Percentiles rank a stretch among this genome's conserved stretches.
phyloP scores from a whole-genome alignment of 2,329 filamentous ascomycete species.

The Alternaria sp. region DNA sequence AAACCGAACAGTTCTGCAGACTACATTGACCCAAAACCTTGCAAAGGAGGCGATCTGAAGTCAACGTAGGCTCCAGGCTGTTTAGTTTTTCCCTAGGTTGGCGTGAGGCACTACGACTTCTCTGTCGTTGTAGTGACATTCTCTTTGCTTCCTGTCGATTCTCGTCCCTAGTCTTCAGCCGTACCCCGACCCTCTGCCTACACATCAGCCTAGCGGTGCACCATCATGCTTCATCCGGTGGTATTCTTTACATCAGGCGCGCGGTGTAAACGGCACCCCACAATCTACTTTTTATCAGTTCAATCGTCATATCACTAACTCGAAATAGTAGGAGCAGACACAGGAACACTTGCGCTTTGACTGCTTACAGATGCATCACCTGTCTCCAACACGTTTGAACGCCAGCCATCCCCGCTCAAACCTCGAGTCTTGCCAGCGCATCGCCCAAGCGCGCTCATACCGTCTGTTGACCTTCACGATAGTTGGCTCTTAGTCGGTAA shows the following conservation, averaged over 20 bases:
- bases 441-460: neutral
- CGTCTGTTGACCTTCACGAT: neutral
- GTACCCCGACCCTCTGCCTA: neutral
- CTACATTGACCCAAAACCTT: too few species aligned
- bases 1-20: too few species aligned
- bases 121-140: neutral
- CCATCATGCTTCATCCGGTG: neutral
- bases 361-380: neutral
- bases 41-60: too few species aligned
- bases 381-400: neutral
- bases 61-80: too few species aligned
- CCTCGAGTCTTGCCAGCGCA: neutral
- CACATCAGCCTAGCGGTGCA: neutral
- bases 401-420: neutral
- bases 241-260: slow-evolving; percentile 7
- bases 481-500: neutral
- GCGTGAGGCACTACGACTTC: neutral
- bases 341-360: neutral
- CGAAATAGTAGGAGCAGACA: neutral
- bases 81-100: too few species aligned
- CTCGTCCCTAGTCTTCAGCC: neutral
- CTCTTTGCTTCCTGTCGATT: neutral
- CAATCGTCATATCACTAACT: neutral
- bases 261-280: slow-evolving; percentile 9
- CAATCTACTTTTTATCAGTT: neutral